phyloP scores from a whole-genome alignment of 805 yeast species.

The Ogataea thermomethanolica region DNA sequence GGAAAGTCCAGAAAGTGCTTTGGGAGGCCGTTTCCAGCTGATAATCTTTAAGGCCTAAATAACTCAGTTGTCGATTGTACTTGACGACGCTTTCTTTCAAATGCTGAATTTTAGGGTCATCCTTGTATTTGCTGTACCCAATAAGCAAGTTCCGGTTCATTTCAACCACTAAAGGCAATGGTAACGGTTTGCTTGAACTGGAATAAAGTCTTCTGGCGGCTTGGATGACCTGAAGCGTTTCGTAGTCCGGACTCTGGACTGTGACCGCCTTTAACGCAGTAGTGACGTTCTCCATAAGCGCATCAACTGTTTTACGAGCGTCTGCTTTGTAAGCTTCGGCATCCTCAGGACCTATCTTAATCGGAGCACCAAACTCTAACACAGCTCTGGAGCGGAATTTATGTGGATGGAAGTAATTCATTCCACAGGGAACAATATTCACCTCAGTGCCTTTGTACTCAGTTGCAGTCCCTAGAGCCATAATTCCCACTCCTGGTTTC shows the following conservation, averaged over 20 bases:
- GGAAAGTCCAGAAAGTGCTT: slow-evolving; percentile 46
- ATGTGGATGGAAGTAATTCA: slow-evolving; percentile 95
- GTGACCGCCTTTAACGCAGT: slow-evolving; percentile 77
- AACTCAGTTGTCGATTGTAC: slow-evolving; percentile 64
- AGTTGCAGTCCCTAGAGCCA: slow-evolving; percentile 92
- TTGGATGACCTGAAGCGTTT: slow-evolving; percentile 84
- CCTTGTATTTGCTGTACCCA: slow-evolving; percentile 74
- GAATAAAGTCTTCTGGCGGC: slow-evolving; percentile 89
- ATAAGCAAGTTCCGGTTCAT: slow-evolving; percentile 81
- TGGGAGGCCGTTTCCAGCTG: slow-evolving; percentile 58
- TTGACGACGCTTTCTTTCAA: slow-evolving; percentile 59
- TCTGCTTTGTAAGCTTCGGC: slow-evolving; percentile 63
- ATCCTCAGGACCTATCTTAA: slow-evolving; percentile 56
- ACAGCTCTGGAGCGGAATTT: slow-evolving; percentile 95
- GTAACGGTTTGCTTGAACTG: slow-evolving; percentile 63
- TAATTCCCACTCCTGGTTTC: slow-evolving; percentile 96
- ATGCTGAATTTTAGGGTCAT: slow-evolving; percentile 64
- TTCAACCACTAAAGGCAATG: slow-evolving; percentile 82
- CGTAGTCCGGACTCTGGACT: slow-evolving; percentile 81
- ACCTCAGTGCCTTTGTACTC: slow-evolving; percentile 65
- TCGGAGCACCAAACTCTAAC: slow-evolving; percentile 87
- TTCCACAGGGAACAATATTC: slow-evolving; percentile 90
- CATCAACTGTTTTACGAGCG: slow-evolving; percentile 66
- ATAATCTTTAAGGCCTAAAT: slow-evolving; percentile 66
- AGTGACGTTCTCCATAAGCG: slow-evolving; percentile 61